These are phyloP conservation scores for Trichosanthes truncata DNA, from an alignment of 306 rosid species.

Conservation along the genomic window DNA sequence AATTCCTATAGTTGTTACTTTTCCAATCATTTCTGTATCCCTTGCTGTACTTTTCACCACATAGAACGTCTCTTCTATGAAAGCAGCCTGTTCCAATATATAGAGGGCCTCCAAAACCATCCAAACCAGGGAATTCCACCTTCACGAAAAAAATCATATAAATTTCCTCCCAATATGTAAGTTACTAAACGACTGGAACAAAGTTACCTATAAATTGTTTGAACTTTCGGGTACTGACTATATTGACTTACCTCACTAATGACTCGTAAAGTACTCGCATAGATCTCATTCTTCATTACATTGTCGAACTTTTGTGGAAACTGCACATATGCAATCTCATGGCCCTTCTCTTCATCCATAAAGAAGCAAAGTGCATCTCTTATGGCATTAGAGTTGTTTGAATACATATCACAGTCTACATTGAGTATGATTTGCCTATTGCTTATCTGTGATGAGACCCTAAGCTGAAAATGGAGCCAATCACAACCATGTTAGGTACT, in stretches of 20 bases:
- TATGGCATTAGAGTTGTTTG: slow-evolving; percentile 55
- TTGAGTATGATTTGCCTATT: slow-evolving; percentile 57
- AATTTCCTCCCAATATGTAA: neutral
- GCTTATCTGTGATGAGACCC: slow-evolving; percentile 80
- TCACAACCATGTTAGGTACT: neutral
- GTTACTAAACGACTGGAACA: neutral
- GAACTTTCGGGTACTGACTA: neutral
- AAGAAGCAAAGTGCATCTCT: slow-evolving; percentile 71
- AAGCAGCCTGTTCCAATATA: slow-evolving; percentile 71
- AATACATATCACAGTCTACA: slow-evolving; percentile 82
- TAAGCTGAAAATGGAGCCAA: slow-evolving; percentile 35
- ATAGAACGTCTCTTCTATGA: slow-evolving; percentile 59
- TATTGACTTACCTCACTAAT: slow-evolving; percentile 23
- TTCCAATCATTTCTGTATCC: slow-evolving; percentile 25
- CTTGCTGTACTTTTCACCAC: slow-evolving; percentile 40
- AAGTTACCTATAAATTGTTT: neutral
- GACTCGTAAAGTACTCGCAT: slow-evolving; percentile 17
- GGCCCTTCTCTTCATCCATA: slow-evolving; percentile 69
- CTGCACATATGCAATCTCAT: slow-evolving; percentile 64
- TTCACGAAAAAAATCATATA: slow-evolving; percentile 7
- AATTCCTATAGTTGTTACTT: slow-evolving; percentile 10
- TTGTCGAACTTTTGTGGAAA: slow-evolving; percentile 49
- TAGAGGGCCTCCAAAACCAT: slow-evolving; percentile 58
- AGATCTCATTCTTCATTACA: slow-evolving; percentile 52
- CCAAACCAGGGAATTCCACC: slow-evolving; percentile 55